These are phyloP conservation scores for Peziza echinospora DNA, from an alignment of 495 filamentous ascomycete species.

Conservation along the genomic window DNA sequence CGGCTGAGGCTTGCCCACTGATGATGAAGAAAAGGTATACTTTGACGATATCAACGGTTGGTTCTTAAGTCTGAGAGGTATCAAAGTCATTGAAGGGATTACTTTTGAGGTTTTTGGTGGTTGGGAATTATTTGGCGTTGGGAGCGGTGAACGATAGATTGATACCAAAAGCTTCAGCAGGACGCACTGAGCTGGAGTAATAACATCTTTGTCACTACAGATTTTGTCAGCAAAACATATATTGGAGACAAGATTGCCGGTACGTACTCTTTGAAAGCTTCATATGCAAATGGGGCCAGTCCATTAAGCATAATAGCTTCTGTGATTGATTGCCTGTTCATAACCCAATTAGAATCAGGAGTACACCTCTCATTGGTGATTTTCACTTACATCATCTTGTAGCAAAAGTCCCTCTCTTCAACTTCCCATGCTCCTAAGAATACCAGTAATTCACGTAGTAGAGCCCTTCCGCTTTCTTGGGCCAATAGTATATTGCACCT, in stretches of 20 bases:
- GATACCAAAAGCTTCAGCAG: constrained; percentile 55
- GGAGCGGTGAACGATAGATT: constrained; percentile 34
- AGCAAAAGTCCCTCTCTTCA: constrained; percentile 57
- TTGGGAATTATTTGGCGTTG: not conserved
- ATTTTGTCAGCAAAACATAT: constrained; percentile 1
- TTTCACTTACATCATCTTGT: constrained; percentile 43
- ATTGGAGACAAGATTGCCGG: not conserved
- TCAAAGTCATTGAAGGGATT: not conserved
- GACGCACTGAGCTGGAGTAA: constrained; percentile 55
- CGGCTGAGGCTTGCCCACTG: not conserved
- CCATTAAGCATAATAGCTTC: constrained; percentile 52
- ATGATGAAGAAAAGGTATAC: not conserved
- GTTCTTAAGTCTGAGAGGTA: not conserved
- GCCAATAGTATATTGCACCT: constrained; percentile 52
- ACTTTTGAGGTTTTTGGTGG: not conserved
- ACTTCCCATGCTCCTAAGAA: constrained; percentile 66
- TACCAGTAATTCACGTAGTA: constrained; percentile 49
- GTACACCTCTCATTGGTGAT: too few relatives aligned
- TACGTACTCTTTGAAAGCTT: constrained; percentile 40
- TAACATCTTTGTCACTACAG: constrained; percentile 42
- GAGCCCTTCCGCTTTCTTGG: constrained; percentile 47
- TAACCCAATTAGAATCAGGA: too few relatives aligned
- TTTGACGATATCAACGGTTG: not conserved
- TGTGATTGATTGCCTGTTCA: constrained; percentile 45
- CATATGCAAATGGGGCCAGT: constrained; percentile 52